Base-by-base conservation (phyloP, 805 yeast species). In the Kodamaea sagamina region DNA sequence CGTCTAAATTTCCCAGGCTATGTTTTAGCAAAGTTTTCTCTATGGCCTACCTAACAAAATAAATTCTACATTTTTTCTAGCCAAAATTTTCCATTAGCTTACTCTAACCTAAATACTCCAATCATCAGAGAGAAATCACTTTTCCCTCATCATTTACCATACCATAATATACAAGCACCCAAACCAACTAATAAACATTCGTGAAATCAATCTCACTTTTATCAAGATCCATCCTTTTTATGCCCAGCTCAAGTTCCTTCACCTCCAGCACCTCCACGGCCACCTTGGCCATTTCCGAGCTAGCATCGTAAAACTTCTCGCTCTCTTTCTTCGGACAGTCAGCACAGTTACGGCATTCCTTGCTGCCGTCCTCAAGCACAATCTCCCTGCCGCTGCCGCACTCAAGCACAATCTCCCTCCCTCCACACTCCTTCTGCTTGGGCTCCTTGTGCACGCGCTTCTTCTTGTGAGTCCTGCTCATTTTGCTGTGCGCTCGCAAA, bases 271-370 rank as follows among this genome's bases (percentile, higher is more conserved):
- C 42, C 32, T 49, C 50, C 4, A 49, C 42, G n/a, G 24, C 26
- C 25, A 50, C 40, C 32, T 39, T 44, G 22, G 40, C 32, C 28
- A 39, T 24, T 11, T 41, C 44, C 25, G 27, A 15, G 8, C 6
- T 9, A 16, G 39, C 36, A 13, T 34, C 39, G 21, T 36, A 36
- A 18, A 19, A 36, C 21, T 26, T 22, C 10, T 31, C 19, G 8
- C 8, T 21, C 16, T 35, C 36, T 27, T 52, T 54, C 36, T 47
- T 52, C 4, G 61, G 60, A 46, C 70, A 64, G 39, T 65, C 59
- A 5, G 61, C 49, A 47, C 71, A 65, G 41, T 60, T 54, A 12
- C 55, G 56, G 47, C 71, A 65, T 13, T 44, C 48, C 12, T 48
- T 56, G 16, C 56, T 36, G 4, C 62, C 61, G 21, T 38, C 40